Percentiles rank a stretch among this genome's conserved stretches.
Evolutionary conservation across 2,329 filamentous ascomycete species (phyloP).

Genomic region (Aspergillus luchuensis): DNA sequence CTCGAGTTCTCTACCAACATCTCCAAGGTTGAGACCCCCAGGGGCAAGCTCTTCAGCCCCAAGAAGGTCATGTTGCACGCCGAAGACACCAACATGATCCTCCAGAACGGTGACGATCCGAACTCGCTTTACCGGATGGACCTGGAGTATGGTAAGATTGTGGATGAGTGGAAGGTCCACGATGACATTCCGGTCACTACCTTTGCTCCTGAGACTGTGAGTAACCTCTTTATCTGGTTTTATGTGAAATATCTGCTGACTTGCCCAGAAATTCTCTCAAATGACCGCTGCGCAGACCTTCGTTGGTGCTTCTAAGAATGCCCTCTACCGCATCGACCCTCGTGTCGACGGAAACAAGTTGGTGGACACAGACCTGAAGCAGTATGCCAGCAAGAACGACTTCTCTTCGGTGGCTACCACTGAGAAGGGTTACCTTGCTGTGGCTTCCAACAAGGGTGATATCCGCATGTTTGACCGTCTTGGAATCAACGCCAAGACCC

Average conservation of each 20-base stretch:
- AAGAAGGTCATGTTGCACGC: conserved; percentile 97
- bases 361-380: conserved; percentile 89
- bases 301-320: conserved; percentile 88
- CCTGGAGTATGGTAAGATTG: conserved; percentile 93
- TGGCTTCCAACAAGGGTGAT: conserved; percentile 96
- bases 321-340: conserved; percentile 90
- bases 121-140: conserved; percentile 97
- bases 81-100: conserved; percentile 83
- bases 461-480: conserved; percentile 95
- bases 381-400: conserved; percentile 95
- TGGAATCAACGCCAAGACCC: conserved; percentile 95
- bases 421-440: conserved; percentile 93
- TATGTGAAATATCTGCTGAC: conserved; percentile 29
- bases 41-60: conserved; percentile 84
- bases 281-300: conserved; percentile 96
- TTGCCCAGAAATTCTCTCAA: conserved; percentile 80
- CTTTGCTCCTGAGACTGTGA: conserved; percentile 83
- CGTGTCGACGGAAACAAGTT: conserved; percentile 88
- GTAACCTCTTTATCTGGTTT: conserved; percentile 23
- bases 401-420: conserved; percentile 94
- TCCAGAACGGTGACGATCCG: conserved; percentile 79
- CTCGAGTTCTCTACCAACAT: conserved; percentile 97
- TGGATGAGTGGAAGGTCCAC: conserved; percentile 98
- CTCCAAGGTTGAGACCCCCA: conserved; percentile 87
- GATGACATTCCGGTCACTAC: conserved; percentile 91